phyloP scores from a whole-genome alignment of 2,329 filamentous ascomycete genomes.

The Colletotrichum euphorbiae region DNA sequence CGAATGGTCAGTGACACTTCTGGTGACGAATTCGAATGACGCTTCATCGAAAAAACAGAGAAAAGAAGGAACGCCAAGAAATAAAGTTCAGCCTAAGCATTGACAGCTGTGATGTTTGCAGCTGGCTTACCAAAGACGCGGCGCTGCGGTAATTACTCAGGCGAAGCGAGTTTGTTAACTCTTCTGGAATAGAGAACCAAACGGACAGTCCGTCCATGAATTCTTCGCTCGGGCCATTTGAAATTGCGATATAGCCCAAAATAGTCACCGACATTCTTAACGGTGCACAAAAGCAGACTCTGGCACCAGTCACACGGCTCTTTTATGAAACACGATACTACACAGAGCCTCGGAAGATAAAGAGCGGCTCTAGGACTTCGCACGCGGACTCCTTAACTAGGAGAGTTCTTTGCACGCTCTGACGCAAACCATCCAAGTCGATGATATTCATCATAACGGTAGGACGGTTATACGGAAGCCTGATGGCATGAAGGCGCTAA shows the following conservation, averaged over 20 bases:
- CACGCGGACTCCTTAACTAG: constrained; percentile 1
- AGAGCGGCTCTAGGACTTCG: constrained; percentile 3
- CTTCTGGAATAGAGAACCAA: not conserved
- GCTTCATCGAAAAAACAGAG: constrained; percentile 5
- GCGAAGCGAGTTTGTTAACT: not conserved
- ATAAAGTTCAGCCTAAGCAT: constrained; percentile 12
- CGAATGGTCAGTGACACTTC: not conserved
- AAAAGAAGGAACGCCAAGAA: constrained; percentile 21
- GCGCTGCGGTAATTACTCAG: not conserved
- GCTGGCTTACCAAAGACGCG: not conserved
- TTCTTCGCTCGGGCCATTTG: constrained; percentile 31
- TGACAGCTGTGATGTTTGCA: constrained; percentile 5
- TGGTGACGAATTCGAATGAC: not conserved
- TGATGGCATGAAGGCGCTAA: not conserved
- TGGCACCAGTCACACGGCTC: constrained; percentile 1
- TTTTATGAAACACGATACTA: constrained; percentile 11
- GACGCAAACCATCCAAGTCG: not conserved
- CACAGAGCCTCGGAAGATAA: not conserved
- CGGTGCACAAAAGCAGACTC: constrained; percentile 7
- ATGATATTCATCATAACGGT: constrained; percentile 20
- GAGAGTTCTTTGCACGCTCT: not conserved
- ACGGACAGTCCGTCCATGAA: constrained; percentile 13
- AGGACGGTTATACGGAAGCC: constrained; percentile 10
- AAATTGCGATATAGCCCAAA: constrained; percentile 27
- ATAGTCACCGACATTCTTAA: constrained; percentile 3